Base-by-base conservation (phyloP, 371 early-diverging fungal species). In the Mortierella polycephala region DNA sequence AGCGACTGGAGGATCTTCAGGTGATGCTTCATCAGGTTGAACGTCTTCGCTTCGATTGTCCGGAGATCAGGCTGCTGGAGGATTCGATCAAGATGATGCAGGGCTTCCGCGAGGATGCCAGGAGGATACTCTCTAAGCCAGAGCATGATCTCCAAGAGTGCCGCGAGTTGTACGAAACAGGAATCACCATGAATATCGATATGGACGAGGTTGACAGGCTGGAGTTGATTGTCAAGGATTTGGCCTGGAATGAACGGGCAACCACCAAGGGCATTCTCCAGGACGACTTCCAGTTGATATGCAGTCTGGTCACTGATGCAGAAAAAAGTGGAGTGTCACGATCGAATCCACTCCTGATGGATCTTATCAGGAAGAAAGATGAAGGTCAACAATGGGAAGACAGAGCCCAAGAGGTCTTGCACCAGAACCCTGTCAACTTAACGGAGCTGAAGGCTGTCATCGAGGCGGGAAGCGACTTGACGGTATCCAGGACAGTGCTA, bases 11-110 rank as follows among this genome's bases (percentile, higher is more conserved):
- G 16, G 69, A 71, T 39, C 70, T 86, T 16, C 81, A 85, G 57
- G 61, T 56, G 39, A 67, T 86, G 63, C 58, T 87, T 13, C 58
- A 57, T 21, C 74, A 82, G 42, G 83, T 71, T 7, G 81, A 85
- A 20, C 67, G 74, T 7, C 51, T 89, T 30, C 71, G 85, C 2
- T 87, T 88, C 45, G 86, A 86, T 42, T 77, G 82, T 13, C 86
- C 85, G 14, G 87, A 89, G 63, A 83, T 86, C 53, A 64, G 70
- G 41, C 67, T 74, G 49, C 66, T 87, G 63, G 73, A 81, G 46
- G 71, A 83, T 23, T 81, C 84, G 9, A 64, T 75, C 46, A 76
- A 76, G 11, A 51, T 59, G 9, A 71, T 85, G 2, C 56, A 71
- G 10, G 86, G 81, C 39, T 82, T 81, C 42, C 67, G 61, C 7